phyloP scores from a whole-genome alignment of 176 grass and related monocot genomes.

The Cocos nucifera region DNA sequence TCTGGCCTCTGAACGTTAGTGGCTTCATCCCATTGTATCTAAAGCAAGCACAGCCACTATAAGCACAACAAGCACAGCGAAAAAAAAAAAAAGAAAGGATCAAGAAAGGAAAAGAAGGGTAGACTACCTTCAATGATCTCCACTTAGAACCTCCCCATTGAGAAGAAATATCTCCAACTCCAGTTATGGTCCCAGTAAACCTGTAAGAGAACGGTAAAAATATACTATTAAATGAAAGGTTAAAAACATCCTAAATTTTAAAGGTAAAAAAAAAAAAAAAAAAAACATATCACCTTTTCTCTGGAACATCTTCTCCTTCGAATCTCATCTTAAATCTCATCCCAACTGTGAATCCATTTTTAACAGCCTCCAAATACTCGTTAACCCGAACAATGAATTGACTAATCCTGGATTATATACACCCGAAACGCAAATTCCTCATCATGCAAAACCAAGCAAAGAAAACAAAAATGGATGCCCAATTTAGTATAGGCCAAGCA shows the following conservation, averaged over 20 bases:
- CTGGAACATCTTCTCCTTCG: slow-evolving; percentile 44
- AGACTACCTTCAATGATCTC: slow-evolving; percentile 67
- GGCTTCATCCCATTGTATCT: slow-evolving; percentile 84
- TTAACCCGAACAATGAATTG: slow-evolving; percentile 51
- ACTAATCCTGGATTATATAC: slow-evolving; percentile 48
- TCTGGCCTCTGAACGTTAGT: slow-evolving; percentile 42
- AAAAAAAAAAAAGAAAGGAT: too few relatives aligned
- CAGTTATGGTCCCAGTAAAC: slow-evolving; percentile 72
- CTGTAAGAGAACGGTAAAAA: slow-evolving; percentile 25
- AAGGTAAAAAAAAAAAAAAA: too few relatives aligned
- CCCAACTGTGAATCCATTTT: slow-evolving; percentile 28
- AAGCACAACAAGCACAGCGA: background rate
- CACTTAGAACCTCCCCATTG: slow-evolving; percentile 67
- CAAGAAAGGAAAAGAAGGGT: background rate
- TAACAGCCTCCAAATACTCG: slow-evolving; percentile 40
- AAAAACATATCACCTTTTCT: slow-evolving; percentile 30
- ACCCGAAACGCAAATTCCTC: too few relatives aligned
- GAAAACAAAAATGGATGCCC: too few relatives aligned
- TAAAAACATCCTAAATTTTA: background rate
- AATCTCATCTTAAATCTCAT: slow-evolving; percentile 51
- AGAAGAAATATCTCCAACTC: slow-evolving; percentile 47
- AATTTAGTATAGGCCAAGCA: too few relatives aligned
- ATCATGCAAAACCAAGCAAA: too few relatives aligned
- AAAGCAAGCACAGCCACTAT: background rate
- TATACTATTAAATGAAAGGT: slow-evolving; percentile 1